Percentiles rank a stretch among this genome's conserved stretches.
These are phyloP conservation scores for Pelargonium myrrhifolium DNA, from an alignment of 441 rosid genomes.

Conservation along the genomic window DNA sequence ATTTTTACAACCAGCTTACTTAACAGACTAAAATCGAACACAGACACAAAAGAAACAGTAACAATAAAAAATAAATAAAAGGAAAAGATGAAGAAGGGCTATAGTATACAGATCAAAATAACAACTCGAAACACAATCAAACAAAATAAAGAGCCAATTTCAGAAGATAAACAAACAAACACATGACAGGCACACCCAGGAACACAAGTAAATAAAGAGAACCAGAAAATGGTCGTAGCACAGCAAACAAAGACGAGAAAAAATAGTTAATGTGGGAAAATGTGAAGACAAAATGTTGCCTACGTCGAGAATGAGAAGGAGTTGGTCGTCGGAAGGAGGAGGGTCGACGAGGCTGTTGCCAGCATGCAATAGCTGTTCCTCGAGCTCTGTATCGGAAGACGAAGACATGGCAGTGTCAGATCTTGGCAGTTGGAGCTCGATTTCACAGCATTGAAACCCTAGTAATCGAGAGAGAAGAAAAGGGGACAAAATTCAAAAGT, in stretches of 20 bases:
- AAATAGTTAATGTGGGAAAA: not conserved
- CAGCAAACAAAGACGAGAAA: not conserved
- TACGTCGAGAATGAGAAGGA: not conserved
- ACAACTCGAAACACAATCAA: not conserved
- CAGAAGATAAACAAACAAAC: not conserved
- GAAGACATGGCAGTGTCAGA: not conserved
- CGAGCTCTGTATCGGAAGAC: not conserved
- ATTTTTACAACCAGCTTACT: too few species aligned
- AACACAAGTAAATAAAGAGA: too few species aligned
- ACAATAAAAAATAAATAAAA: not conserved
- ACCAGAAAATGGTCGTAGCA: too few species aligned
- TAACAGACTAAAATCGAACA: not conserved
- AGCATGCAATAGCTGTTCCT: not conserved
- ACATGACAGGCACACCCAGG: not conserved
- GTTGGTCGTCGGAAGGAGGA: not conserved
- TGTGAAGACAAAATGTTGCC: not conserved
- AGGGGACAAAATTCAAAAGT: not conserved
- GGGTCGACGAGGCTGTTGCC: not conserved
- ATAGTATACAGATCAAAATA: not conserved
- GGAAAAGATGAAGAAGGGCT: not conserved
- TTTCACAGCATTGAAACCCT: constrained; percentile 2
- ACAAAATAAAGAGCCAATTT: not conserved
- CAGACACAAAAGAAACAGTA: not conserved
- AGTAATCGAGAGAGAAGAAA: not conserved
- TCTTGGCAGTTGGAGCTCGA: not conserved